Percentiles rank a stretch among this genome's conserved stretches.
These are phyloP conservation scores for Scheffersomyces insectosa DNA, from an alignment of 1,139 yeast species.

Conservation along the genomic window DNA sequence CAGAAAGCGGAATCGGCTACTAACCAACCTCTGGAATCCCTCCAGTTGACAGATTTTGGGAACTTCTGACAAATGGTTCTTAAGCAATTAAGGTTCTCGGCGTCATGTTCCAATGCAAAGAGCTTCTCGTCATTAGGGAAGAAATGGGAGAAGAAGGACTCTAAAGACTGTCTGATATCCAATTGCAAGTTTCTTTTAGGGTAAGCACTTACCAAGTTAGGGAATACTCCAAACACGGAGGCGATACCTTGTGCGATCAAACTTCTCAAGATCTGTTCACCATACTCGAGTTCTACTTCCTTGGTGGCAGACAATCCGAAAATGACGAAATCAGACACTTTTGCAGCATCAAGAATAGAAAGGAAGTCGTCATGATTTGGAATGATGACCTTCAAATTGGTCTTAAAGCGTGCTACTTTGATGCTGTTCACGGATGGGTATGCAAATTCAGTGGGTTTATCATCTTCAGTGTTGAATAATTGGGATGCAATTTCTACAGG, in stretches of 20 bases:
- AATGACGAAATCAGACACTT: slow-evolving; percentile 83
- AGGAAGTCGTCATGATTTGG: slow-evolving; percentile 71
- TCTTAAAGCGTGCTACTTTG: slow-evolving; percentile 65
- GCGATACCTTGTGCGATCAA: slow-evolving; percentile 93
- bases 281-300: slow-evolving; percentile 77
- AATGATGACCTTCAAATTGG: slow-evolving; percentile 70
- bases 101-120: slow-evolving; percentile 63
- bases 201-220: slow-evolving; percentile 66
- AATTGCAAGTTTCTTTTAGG: slow-evolving; percentile 76
- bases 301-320: slow-evolving; percentile 82
- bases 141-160: slow-evolving; percentile 83
- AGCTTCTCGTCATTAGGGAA: slow-evolving; percentile 85
- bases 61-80: slow-evolving; percentile 80
- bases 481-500: slow-evolving; percentile 57
- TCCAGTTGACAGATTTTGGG: slow-evolving; percentile 87
- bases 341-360: slow-evolving; percentile 80
- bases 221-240: slow-evolving; percentile 74
- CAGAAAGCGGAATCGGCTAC: slow-evolving; percentile 67
- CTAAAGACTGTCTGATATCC: slow-evolving; percentile 77
- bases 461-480: slow-evolving; percentile 41
- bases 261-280: slow-evolving; percentile 87
- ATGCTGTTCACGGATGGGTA: slow-evolving; percentile 52
- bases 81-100: slow-evolving; percentile 71
- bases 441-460: slow-evolving; percentile 23
- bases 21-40: slow-evolving; percentile 86